These are phyloP conservation scores for Arachis stenosperma DNA, from an alignment of 306 rosid species.

Conservation along the genomic window DNA sequence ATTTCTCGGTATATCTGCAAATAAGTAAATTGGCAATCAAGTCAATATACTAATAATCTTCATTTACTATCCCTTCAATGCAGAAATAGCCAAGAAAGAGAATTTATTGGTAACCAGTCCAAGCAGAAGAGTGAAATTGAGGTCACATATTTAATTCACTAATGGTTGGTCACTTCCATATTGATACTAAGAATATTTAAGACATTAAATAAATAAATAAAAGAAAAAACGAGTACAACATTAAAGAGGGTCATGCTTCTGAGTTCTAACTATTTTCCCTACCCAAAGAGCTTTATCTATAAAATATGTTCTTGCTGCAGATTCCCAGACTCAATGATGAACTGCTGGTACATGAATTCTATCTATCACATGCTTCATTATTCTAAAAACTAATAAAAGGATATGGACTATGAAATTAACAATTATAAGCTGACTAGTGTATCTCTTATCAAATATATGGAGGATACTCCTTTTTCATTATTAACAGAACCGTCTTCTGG, in stretches of 20 bases:
- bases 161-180: not conserved
- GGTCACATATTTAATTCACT: not conserved
- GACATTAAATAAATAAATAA: not conserved
- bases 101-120: conserved; percentile 15
- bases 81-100: conserved; percentile 11
- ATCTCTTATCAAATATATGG: conserved; percentile 19
- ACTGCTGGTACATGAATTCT: conserved; percentile 8
- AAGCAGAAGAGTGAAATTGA: conserved; percentile 13
- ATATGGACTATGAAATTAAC: conserved; percentile 1
- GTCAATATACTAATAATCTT: conserved; percentile 26
- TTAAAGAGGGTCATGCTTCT: not conserved
- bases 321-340: conserved; percentile 27
- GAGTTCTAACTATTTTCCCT: not conserved
- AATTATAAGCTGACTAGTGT: conserved; percentile 1
- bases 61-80: conserved; percentile 21
- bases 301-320: conserved; percentile 4
- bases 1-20: conserved; percentile 79
- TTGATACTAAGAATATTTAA: conserved; percentile 11
- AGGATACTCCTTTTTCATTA: not conserved
- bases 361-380: conserved; percentile 20
- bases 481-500: conserved; percentile 3
- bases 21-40: conserved; percentile 36
- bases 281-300: conserved; percentile 5
- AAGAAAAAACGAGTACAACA: conserved; percentile 5
- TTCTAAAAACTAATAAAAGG: conserved; percentile 7